Evolutionary conservation across 371 early-diverging fungal genomes (phyloP).

Genomic region (Mucor sp.): DNA sequence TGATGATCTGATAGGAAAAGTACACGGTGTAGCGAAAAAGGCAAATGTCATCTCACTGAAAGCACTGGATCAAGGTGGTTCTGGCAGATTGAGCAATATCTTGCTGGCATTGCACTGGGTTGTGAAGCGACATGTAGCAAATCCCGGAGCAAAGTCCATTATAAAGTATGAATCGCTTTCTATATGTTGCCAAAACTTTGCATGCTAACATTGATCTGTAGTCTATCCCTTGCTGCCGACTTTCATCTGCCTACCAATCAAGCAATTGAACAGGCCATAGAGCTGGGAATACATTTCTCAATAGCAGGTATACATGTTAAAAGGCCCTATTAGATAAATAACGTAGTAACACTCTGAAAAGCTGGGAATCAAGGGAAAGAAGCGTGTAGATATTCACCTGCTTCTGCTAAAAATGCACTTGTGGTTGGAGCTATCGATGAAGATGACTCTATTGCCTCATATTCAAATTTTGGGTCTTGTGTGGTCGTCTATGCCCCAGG

Average conservation of each 20-base stretch:
- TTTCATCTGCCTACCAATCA: conserved; percentile 53
- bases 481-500: conserved; percentile 80
- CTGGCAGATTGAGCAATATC: conserved; percentile 6
- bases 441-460: conserved; percentile 67
- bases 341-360: not conserved
- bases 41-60: conserved; percentile 36
- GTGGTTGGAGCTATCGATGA: conserved; percentile 85
- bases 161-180: conserved; percentile 10
- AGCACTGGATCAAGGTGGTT: conserved; percentile 13
- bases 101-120: conserved; percentile 6
- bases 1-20: not conserved
- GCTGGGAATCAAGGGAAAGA: conserved; percentile 63
- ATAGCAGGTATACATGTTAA: conserved; percentile 39
- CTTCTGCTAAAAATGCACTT: conserved; percentile 72
- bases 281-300: conserved; percentile 53
- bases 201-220: conserved; percentile 7
- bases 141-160: conserved; percentile 8
- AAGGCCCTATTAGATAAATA: not conserved
- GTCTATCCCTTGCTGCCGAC: conserved; percentile 52
- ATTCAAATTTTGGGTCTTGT: conserved; percentile 75
- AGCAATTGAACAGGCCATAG: conserved; percentile 50
- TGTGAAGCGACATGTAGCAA: conserved; percentile 1
- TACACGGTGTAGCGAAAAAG: conserved; percentile 67
- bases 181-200: conserved; percentile 17
- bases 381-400: conserved; percentile 87